A percentile compares a stretch with the other conserved stretches of the same genome.
Conservation (phyloP, 2,329 filamentous ascomycete genomes). For the Arthrinium phaeospermum region DNA sequence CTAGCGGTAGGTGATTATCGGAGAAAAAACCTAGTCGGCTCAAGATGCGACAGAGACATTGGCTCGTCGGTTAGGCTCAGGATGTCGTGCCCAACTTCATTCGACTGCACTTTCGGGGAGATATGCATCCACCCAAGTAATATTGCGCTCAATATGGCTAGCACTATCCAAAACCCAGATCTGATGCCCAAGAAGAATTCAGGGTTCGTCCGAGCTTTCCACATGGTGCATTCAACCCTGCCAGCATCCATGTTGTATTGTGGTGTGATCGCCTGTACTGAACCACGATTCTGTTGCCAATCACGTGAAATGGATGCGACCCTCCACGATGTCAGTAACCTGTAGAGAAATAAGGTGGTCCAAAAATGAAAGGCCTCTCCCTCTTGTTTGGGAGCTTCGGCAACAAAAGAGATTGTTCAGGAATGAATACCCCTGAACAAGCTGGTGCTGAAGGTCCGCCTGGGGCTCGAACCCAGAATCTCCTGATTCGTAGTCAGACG, state of each 20-base stretch:
- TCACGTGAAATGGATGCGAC: not conserved
- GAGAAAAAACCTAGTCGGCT: not conserved
- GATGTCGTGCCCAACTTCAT: not conserved
- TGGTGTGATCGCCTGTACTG: not conserved
- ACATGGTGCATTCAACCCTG: not conserved
- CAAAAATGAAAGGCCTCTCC: not conserved
- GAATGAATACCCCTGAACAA: not conserved
- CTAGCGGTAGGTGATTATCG: not conserved
- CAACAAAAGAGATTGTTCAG: not conserved
- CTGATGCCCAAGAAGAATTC: not conserved
- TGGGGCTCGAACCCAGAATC: slow-evolving; percentile 28
- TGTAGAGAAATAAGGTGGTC: not conserved
- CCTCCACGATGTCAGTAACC: not conserved
- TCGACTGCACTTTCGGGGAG: not conserved
- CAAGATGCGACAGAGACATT: not conserved
- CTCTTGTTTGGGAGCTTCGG: not conserved
- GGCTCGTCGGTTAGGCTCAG: not conserved
- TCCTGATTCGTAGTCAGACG: slow-evolving; percentile 45
- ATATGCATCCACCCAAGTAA: not conserved
- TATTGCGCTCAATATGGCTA: not conserved
- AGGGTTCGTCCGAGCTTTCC: slow-evolving; percentile 15
- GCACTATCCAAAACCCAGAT: not conserved
- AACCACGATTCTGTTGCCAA: not conserved
- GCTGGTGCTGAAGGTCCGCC: slow-evolving; percentile 4
- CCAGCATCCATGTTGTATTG: not conserved